These are phyloP conservation scores for Magnolia changhungtana DNA, from an alignment of 164 flowering plant species.

Conservation along the genomic window DNA sequence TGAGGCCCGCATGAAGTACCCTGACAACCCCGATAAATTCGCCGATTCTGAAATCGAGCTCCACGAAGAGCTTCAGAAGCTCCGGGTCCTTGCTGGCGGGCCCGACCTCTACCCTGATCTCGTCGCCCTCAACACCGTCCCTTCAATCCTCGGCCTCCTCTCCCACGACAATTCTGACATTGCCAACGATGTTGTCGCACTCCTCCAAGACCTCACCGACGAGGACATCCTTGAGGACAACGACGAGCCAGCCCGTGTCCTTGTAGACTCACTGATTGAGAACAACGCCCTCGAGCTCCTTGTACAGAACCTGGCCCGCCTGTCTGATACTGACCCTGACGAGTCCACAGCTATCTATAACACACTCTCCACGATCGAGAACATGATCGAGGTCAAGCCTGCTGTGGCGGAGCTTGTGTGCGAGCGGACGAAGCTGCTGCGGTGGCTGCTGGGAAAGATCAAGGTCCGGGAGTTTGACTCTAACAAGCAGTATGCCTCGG, in stretches of 20 bases:
- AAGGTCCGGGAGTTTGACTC: constrained; percentile 85
- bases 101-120: constrained; percentile 93
- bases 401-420: constrained; percentile 87
- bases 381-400: constrained; percentile 88
- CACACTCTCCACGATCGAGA: constrained; percentile 76
- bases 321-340: constrained; percentile 70
- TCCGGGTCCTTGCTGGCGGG: constrained; percentile 75
- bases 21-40: constrained; percentile 81
- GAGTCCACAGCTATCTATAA: constrained; percentile 65
- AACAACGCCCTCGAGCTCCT: constrained; percentile 75
- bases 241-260: constrained; percentile 60
- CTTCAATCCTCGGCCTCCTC: constrained; percentile 65
- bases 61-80: constrained; percentile 88
- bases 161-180: constrained; percentile 83
- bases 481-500: constrained; percentile 94
- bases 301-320: constrained; percentile 63
- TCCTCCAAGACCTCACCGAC: constrained; percentile 86
- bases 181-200: constrained; percentile 67
- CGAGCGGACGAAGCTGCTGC: constrained; percentile 78
- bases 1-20: constrained; percentile 88
- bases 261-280: constrained; percentile 71
- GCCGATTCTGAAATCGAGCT: constrained; percentile 93
- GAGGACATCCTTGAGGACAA: constrained; percentile 84
- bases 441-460: constrained; percentile 76
- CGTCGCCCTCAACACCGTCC: constrained; percentile 55